These are phyloP conservation scores for Spencermartinsiella europaea DNA, from an alignment of 805 yeast genomes.

Conservation along the genomic window DNA sequence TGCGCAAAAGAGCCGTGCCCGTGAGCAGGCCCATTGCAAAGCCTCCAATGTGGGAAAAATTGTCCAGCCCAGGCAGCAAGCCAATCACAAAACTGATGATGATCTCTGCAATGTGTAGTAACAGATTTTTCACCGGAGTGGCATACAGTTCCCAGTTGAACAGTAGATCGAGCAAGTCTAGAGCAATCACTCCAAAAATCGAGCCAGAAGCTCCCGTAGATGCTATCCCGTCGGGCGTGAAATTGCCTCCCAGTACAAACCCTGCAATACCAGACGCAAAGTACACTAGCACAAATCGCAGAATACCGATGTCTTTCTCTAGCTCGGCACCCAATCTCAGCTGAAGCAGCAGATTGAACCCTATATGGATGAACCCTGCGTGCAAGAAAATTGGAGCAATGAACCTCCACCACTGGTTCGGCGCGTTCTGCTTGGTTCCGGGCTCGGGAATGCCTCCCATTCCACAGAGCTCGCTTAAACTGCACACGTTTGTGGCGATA, in stretches of 20 bases:
- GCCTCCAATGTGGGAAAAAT: constrained; percentile 73
- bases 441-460: constrained; percentile 42
- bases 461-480: constrained; percentile 56
- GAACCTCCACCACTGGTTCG: constrained; percentile 66
- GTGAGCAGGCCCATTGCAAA: constrained; percentile 54
- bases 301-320: constrained; percentile 51
- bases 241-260: constrained; percentile 63
- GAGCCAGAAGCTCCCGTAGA: constrained; percentile 71
- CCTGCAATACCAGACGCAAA: constrained; percentile 61
- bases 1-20: constrained; percentile 47
- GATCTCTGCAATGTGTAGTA: constrained; percentile 50
- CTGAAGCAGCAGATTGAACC: constrained; percentile 58
- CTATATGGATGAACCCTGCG: constrained; percentile 67
- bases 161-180: constrained; percentile 50
- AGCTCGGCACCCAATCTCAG: constrained; percentile 54
- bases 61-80: constrained; percentile 66
- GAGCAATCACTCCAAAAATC: constrained; percentile 61
- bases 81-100: constrained; percentile 58
- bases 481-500: constrained; percentile 49
- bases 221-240: constrained; percentile 60
- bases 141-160: constrained; percentile 46
- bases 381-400: constrained; percentile 68
- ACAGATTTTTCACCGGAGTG: constrained; percentile 43
- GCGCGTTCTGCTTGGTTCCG: constrained; percentile 29
- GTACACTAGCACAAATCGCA: constrained; percentile 52